These are phyloP conservation scores for Psophocarpus tetragonolobus DNA, from an alignment of 306 rosid genomes.

Conservation along the genomic window DNA sequence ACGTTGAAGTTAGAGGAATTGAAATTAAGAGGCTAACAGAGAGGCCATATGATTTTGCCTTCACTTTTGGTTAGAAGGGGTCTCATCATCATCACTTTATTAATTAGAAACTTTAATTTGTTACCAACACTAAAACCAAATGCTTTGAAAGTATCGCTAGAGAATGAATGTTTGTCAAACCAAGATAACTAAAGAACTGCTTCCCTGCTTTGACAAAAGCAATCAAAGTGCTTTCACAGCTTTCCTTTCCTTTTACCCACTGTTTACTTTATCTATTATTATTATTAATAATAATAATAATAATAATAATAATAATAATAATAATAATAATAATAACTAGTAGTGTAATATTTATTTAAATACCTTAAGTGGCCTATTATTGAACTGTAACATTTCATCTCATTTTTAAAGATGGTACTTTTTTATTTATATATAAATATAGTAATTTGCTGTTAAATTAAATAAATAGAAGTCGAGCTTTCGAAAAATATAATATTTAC, in stretches of 20 bases:
- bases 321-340: no score
- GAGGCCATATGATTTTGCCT: neutral
- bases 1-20: neutral
- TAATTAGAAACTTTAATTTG: constrained; percentile 17
- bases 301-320: neutral
- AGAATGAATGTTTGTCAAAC: constrained; percentile 26
- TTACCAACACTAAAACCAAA: neutral
- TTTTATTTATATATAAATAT: no score
- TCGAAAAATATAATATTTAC: no score
- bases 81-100: neutral
- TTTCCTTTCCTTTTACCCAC: constrained; percentile 34
- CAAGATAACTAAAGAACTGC: constrained; percentile 19
- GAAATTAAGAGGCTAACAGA: neutral
- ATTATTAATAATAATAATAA: neutral
- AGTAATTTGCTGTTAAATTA: no score
- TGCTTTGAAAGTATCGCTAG: neutral
- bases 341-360: no score
- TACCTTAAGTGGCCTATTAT: no score
- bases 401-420: no score
- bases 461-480: no score
- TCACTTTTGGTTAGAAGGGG: constrained; percentile 24
- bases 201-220: constrained; percentile 26
- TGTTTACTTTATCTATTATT: neutral
- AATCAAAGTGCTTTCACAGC: constrained; percentile 35
- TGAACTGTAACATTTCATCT: no score